Evolutionary conservation across 495 filamentous ascomycete species (phyloP), one percentile per base, ranked within the genome.

Genomic region (Cryomyces antarcticus): DNA sequence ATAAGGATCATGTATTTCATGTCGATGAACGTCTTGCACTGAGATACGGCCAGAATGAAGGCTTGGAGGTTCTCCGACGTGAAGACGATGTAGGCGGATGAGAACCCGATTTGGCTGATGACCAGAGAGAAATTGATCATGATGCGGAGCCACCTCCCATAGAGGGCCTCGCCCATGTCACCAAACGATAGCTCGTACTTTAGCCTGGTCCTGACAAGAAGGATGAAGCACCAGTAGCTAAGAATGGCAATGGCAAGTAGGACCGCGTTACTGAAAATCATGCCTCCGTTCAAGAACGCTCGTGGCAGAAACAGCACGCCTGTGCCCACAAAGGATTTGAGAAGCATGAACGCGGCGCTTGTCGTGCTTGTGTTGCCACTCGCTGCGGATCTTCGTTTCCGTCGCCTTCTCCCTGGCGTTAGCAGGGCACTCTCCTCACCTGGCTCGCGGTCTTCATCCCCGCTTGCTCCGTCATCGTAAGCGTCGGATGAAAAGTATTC

Each of bases 61-160:
- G 89, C 89, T 54, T 93, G 88, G 41, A 97, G 60, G 46, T 95
- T 97, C 57, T 95, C 82, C 6, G 85, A 80, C 5, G 88, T 93
- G 57, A 97, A 97, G 43, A 97, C 89, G 48, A 93, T 95, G 60
- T 96, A 96, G n/a, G 89, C 89, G 5, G 84, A 77, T 4, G 94
- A 82, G 55, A 97, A 97, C 31, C 89, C 89, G 39, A 97, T 69
- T 57, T 97, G 89, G 55, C 82, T 92, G 49, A 95, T 66, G 30
- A 95, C 85, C 49, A 97, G 88, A 0, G 88, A 95, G 27, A 66
- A 64, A 31, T 95, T 74, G 52, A 97, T 96, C 41, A 93, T 66
- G 37, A 69, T 69, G 46, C 88, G 71, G 80, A 97, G 82, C 68
- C 77, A 80, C 44, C 78, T 80, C 38, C 89, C 89, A 56, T 83